Evolutionary conservation across 2,329 filamentous ascomycete genomes (phyloP).

Genomic region (Cytospora chrysosperma): DNA sequence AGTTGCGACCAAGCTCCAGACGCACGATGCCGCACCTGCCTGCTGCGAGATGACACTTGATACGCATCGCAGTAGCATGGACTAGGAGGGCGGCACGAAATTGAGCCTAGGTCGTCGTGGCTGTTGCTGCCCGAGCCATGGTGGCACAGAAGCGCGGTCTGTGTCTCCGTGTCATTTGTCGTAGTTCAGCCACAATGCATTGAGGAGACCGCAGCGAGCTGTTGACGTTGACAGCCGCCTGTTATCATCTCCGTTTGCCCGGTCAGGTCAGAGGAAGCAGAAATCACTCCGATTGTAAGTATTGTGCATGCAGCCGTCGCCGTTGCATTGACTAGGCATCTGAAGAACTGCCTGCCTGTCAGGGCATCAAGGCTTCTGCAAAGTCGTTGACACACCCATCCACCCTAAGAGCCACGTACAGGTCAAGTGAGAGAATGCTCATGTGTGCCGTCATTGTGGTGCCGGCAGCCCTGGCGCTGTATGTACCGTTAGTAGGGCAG

Average conservation of each 20-base stretch:
- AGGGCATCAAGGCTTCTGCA: not conserved
- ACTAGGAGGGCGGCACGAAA: constrained; percentile 13
- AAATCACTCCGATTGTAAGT: not conserved
- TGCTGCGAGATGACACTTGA: constrained; percentile 19
- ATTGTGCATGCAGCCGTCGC: not conserved
- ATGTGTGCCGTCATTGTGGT: constrained; percentile 18
- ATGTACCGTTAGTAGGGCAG: constrained; percentile 10
- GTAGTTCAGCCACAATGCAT: constrained; percentile 5
- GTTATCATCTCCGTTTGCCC: not conserved
- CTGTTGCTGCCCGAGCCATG: constrained; percentile 23
- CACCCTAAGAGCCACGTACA: not conserved
- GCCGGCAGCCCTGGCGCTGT: constrained; percentile 12
- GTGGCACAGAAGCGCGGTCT: constrained; percentile 14
- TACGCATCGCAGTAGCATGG: constrained; percentile 16
- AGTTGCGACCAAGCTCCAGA: constrained; percentile 17
- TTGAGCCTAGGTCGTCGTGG: constrained; percentile 15
- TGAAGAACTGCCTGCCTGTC: not conserved
- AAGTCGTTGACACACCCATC: not conserved
- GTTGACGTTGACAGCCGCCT: not conserved
- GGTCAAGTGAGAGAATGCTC: constrained; percentile 22
- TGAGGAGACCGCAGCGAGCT: not conserved
- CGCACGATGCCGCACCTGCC: constrained; percentile 22
- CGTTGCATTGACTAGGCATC: not conserved
- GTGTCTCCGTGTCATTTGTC: constrained; percentile 12
- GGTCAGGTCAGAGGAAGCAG: not conserved